Conservation (phyloP, 2,329 filamentous ascomycete genomes). For the Fusarium sp. region DNA sequence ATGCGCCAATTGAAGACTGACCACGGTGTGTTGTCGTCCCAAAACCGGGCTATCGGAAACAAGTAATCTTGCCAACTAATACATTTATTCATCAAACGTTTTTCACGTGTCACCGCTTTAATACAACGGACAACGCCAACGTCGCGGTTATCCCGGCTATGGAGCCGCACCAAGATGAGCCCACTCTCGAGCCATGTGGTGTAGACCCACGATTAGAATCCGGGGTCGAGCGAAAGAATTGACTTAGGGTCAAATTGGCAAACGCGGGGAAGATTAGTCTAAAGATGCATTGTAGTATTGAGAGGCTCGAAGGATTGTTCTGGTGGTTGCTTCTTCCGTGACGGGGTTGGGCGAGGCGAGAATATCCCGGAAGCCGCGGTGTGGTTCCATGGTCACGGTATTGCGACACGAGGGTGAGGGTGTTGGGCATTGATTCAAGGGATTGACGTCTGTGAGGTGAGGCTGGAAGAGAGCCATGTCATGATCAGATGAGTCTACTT, state of each 20-base stretch:
- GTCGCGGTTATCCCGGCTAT: background rate
- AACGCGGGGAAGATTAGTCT: constrained; percentile 31
- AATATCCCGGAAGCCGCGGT: constrained; percentile 31
- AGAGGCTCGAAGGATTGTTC: constrained; percentile 16
- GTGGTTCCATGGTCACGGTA: constrained; percentile 3
- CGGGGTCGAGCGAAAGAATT: background rate
- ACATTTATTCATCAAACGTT: background rate
- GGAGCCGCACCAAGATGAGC: background rate
- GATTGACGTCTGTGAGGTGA: constrained; percentile 4
- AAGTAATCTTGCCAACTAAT: background rate
- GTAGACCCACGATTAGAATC: background rate
- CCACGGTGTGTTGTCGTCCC: background rate
- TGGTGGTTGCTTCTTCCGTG: background rate
- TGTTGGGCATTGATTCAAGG: constrained; percentile 15
- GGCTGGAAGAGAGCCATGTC: background rate
- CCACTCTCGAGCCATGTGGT: background rate
- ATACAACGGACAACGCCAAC: background rate
- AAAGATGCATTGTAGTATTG: constrained; percentile 23
- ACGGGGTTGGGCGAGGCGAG: constrained; percentile 30
- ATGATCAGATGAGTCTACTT: constrained; percentile 8
- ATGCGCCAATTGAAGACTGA: background rate
- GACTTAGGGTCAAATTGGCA: background rate
- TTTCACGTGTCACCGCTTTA: background rate
- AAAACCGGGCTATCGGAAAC: background rate
- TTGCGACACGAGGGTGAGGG: background rate